Evolutionary conservation across 768 basidiomycete genomes (phyloP), one percentile per base, ranked within the genome.

Genomic region (Dioszegia crocea): DNA sequence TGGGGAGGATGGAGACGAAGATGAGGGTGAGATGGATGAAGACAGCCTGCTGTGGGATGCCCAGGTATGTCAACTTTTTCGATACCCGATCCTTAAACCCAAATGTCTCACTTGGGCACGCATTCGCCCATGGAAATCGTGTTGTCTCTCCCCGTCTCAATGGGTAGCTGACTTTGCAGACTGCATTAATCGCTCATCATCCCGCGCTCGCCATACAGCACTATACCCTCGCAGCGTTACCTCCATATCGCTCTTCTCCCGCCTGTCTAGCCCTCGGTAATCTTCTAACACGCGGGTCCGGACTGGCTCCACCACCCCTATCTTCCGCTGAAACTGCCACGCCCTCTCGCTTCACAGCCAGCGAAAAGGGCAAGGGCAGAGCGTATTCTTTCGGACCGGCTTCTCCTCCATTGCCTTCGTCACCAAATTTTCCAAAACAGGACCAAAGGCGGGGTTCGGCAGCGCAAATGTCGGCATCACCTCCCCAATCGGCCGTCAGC

Each of bases 201-300:
- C 50, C 61, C 24, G 51, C 52, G 6, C 27, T 66, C 12, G 71
- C 71, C 16, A 60, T 66, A 10, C 60, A 64, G 43, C 52, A 57
- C 21, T 70, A 70, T 52, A 61, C 60, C 19, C 56, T 54, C 40
- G 71, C 71, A 23, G 68, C 68, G 26, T 55, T 68, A 12, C 71
- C 71, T 4, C 71, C 71, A 9, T 62, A 61, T 44, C 50, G 63
- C 9, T 73, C 71, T 4, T 17, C 68, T 4, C 33, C 58, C 11
- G 71, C 71, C 17, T 70, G 68, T 46, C 60, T 73, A 0, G 68
- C 71, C 3, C 59, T 70, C 10, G 68, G 62, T 4, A 73, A 70
- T 40, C 57, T 72, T 8, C 26, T 72, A 9, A 65, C 61, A 3
- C 55, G 70, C 19, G 70, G 70, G 2, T 64, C 67, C 1, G 60